Evolutionary conservation across 2,329 filamentous ascomycete species (phyloP).

Genomic region (Calycina marina): DNA sequence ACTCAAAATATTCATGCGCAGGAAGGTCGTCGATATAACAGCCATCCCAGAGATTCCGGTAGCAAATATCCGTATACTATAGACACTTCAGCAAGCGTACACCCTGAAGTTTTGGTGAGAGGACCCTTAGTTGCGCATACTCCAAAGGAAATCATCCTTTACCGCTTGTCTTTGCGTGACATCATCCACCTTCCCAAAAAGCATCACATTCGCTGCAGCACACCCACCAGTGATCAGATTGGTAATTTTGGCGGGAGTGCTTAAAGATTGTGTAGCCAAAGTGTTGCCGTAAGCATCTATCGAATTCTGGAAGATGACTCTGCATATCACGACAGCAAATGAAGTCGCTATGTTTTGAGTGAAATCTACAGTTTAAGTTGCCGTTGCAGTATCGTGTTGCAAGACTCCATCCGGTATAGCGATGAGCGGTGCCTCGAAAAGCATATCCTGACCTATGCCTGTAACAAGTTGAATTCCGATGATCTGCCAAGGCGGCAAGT

Average conservation of each 20-base stretch:
- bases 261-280: conserved; percentile 5
- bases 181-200: conserved; percentile 25
- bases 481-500: conserved; percentile 26
- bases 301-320: conserved; percentile 29
- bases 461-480: conserved; percentile 34
- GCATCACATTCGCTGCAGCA: conserved; percentile 19
- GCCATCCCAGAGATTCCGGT: conserved; percentile 11
- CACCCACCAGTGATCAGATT: conserved; percentile 19
- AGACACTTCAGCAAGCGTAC: no score
- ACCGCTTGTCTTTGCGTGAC: conserved; percentile 6
- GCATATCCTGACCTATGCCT: conserved; percentile 34
- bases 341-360: conserved; percentile 28
- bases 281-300: conserved; percentile 23
- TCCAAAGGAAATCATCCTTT: conserved; percentile 10
- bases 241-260: conserved; percentile 16
- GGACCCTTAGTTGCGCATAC: conserved; percentile 15
- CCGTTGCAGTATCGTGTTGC: conserved; percentile 26
- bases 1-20: conserved; percentile 28
- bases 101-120: no score
- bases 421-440: conserved; percentile 40
- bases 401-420: conserved; percentile 38
- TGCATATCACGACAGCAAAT: conserved; percentile 31
- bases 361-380: conserved; percentile 36
- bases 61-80: conserved; percentile 17
- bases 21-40: conserved; percentile 28